phyloP scores from a whole-genome alignment of 139 green algal genomes.

The Chlorella sp. region DNA sequence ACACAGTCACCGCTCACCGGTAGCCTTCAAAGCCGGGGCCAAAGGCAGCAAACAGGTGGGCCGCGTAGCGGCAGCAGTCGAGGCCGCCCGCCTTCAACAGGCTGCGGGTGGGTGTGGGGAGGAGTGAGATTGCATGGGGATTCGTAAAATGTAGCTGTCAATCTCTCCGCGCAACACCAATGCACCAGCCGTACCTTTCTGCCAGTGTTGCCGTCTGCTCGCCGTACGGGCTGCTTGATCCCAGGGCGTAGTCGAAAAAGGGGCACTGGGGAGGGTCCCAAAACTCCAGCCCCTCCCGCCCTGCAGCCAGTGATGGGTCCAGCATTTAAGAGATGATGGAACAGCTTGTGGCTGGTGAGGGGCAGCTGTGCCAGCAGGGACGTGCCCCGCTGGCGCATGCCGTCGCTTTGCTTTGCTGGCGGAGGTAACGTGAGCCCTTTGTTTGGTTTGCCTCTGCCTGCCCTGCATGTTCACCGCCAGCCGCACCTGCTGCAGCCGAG shows the following conservation, averaged over 20 bases:
- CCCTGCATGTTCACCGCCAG: too few species aligned
- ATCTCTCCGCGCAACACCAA: background rate
- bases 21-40: conserved; percentile 62
- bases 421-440: too few species aligned
- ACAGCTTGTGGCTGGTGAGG: background rate
- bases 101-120: background rate
- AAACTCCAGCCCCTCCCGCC: conserved; percentile 55
- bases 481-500: too few species aligned
- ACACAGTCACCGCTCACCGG: too few species aligned
- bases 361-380: background rate
- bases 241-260: conserved; percentile 58
- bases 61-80: conserved; percentile 51
- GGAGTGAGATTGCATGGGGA: background rate
- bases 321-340: background rate
- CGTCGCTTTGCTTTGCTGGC: too few species aligned
- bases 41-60: conserved; percentile 35
- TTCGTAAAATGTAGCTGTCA: background rate
- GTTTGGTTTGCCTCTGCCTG: too few species aligned
- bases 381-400: too few species aligned
- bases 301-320: background rate
- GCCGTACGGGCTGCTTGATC: conserved; percentile 60
- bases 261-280: conserved; percentile 54
- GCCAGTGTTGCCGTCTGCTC: conserved; percentile 58
- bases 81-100: conserved; percentile 33
- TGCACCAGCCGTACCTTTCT: background rate